A percentile compares a stretch with the other conserved stretches of the same genome.
phyloP scores from a whole-genome alignment of 1,284 basidiomycete species.

The Sanghuangporus sanghuang region DNA sequence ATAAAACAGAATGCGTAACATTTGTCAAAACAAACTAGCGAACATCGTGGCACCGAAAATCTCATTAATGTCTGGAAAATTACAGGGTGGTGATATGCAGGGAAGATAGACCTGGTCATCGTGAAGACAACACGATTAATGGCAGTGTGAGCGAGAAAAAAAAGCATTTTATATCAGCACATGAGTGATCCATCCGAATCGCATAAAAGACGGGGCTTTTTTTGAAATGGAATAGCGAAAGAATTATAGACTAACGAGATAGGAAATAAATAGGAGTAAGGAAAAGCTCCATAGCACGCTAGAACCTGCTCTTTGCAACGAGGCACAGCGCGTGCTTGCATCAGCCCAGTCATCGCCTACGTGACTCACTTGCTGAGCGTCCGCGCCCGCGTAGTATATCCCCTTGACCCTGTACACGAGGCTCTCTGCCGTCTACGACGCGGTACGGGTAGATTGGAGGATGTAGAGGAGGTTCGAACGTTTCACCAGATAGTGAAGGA shows the following conservation, averaged over 20 bases:
- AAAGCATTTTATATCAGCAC: background rate
- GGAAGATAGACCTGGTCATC: no score
- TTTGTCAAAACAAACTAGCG: no score
- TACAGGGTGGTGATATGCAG: no score
- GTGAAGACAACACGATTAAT: no score
- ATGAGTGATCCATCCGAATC: background rate
- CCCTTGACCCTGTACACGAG: constrained; percentile 14
- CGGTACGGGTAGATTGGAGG: background rate
- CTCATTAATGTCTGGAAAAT: no score
- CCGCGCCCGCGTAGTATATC: constrained; percentile 7
- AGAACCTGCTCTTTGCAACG: constrained; percentile 5
- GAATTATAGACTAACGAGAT: background rate
- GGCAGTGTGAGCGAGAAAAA: background rate
- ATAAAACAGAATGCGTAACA: no score
- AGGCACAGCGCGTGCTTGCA: background rate
- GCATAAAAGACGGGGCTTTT: background rate
- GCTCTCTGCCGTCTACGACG: background rate
- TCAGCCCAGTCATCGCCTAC: constrained; percentile 8
- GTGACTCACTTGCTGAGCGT: constrained; percentile 14
- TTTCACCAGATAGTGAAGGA: constrained; percentile 16
- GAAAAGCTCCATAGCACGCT: background rate
- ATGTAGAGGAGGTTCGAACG: constrained; percentile 14
- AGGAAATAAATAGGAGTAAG: constrained; percentile 3
- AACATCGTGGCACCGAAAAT: no score
- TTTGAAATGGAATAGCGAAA: background rate